A percentile compares a stretch with the other conserved stretches of the same genome.
Conservation (phyloP, 495 filamentous ascomycete species). For the Neurospora sp. region DNA sequence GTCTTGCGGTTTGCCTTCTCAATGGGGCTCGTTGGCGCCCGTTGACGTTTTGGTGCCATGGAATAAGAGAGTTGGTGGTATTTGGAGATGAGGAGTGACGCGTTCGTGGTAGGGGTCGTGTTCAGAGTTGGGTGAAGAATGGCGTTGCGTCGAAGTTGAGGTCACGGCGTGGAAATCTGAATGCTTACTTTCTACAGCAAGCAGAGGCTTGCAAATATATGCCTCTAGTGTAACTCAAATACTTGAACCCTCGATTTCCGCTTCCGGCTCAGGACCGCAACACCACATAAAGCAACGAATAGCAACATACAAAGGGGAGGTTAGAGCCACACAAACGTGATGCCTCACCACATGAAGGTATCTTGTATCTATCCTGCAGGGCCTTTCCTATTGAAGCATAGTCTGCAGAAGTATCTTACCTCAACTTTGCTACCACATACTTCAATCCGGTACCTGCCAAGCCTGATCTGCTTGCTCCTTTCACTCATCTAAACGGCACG, state of each 20-base stretch:
- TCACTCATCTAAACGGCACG: neutral
- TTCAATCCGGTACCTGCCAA: neutral
- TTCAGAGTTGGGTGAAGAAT: neutral
- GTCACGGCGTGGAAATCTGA: neutral
- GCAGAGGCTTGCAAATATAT: no score
- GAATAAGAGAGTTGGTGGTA: neutral
- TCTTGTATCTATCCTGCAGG: no score
- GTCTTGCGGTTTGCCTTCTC: constrained; percentile 33
- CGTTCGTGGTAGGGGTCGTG: neutral
- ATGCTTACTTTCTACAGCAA: neutral
- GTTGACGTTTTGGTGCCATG: constrained; percentile 22
- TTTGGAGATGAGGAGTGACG: neutral
- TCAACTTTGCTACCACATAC: neutral
- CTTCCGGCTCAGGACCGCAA: neutral
- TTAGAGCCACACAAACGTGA: no score
- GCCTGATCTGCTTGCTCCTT: neutral
- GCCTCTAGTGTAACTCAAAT: no score
- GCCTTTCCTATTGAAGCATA: neutral
- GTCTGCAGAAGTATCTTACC: neutral
- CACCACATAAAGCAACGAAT: neutral
- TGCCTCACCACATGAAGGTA: no score
- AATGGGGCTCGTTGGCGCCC: constrained; percentile 27
- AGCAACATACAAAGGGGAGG: neutral
- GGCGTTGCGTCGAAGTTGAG: neutral
- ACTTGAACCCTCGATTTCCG: neutral